Evolutionary conservation across 106 monocot species (phyloP).

Genomic region (Alisma plantagoaquatica): DNA sequence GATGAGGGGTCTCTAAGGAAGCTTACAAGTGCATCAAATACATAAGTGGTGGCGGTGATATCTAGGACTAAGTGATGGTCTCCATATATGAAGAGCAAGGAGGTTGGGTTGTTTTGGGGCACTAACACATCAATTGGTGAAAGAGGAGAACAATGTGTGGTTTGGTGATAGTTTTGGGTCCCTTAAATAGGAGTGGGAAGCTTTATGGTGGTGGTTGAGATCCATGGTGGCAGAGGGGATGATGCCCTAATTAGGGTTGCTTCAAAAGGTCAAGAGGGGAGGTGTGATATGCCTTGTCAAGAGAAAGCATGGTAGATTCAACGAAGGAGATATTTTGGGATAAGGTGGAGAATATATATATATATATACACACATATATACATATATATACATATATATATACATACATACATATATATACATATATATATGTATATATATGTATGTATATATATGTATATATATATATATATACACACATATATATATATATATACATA

Average conservation of each 20-base stretch:
- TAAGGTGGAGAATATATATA: too few relatives aligned
- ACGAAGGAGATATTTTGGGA: not conserved
- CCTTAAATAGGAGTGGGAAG: too few relatives aligned
- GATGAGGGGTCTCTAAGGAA: too few relatives aligned
- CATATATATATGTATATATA: not conserved
- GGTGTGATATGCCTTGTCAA: not conserved
- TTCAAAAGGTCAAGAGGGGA: not conserved
- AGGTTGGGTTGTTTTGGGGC: too few relatives aligned
- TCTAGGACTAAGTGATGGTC: too few relatives aligned
- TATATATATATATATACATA: not conserved
- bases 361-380: not conserved
- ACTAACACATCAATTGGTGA: too few relatives aligned
- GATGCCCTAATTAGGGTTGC: not conserved
- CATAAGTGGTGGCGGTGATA: too few relatives aligned
- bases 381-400: not conserved
- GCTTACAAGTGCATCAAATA: too few relatives aligned
- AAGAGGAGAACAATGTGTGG: not conserved
- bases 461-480: not conserved
- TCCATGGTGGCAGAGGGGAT: not conserved
- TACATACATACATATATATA: not conserved
- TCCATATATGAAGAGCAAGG: too few relatives aligned
- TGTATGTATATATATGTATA: not conserved
- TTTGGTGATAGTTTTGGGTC: not conserved
- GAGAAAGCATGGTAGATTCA: not conserved
- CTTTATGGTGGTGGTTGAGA: not conserved